phyloP scores from a whole-genome alignment of 331 rosid genomes.

The Telfairia occidentalis region DNA sequence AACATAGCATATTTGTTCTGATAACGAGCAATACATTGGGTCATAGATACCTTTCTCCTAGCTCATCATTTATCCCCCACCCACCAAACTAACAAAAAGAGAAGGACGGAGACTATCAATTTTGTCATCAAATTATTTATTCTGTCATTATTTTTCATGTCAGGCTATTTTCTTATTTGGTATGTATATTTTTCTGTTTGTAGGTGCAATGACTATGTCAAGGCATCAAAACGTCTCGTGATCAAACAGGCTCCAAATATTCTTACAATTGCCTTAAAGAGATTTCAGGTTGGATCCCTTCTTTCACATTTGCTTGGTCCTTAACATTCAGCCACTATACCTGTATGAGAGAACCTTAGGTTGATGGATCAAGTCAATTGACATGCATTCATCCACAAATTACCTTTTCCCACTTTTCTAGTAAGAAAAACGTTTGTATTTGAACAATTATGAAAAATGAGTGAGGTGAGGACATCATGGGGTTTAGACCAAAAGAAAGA shows the following conservation, averaged over 20 bases:
- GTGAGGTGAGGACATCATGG: not conserved
- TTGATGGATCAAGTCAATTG: not conserved
- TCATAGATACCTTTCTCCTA: not conserved
- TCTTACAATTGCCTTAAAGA: conserved; percentile 84
- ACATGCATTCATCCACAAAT: not conserved
- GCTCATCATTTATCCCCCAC: not conserved
- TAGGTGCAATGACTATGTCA: conserved; percentile 96
- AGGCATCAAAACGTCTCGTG: conserved; percentile 81
- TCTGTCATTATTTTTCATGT: not conserved
- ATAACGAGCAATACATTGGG: not conserved
- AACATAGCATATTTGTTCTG: not conserved
- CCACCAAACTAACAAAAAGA: not conserved
- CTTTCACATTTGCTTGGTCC: not conserved
- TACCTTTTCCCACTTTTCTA: not conserved
- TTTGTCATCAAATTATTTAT: not conserved
- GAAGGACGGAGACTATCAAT: not conserved
- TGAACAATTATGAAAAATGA: not conserved
- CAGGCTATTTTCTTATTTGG: not conserved
- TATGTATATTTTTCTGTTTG: conserved; percentile 17
- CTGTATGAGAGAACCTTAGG: not conserved
- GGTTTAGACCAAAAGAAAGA: not conserved
- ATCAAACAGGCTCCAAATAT: conserved; percentile 81
- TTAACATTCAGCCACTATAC: not conserved
- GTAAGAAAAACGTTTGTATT: not conserved
- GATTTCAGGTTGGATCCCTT: conserved; percentile 68